A percentile compares a stretch with the other conserved stretches of the same genome.
phyloP scores from a whole-genome alignment of 2,329 filamentous ascomycete species.

The Kalaharituber pfeilii region DNA sequence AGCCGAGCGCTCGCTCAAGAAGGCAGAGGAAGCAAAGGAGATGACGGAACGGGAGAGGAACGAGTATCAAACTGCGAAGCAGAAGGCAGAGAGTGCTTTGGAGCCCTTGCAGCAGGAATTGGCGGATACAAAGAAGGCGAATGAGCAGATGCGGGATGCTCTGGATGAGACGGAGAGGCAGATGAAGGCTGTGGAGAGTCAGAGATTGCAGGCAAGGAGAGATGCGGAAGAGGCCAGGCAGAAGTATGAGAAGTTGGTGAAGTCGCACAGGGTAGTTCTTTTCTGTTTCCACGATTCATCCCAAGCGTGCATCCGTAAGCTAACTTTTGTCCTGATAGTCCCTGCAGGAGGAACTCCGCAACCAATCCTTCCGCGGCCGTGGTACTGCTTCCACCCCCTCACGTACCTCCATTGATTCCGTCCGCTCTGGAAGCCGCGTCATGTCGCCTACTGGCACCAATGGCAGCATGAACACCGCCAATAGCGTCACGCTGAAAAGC shows the following conservation, averaged over 20 bases:
- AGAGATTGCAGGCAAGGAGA: conserved; percentile 56
- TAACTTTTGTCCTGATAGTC: too few species aligned
- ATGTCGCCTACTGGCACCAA: conserved; percentile 3
- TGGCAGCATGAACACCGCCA: conserved; percentile 1
- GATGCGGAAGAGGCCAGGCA: conserved; percentile 61
- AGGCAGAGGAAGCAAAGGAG: conserved; percentile 55
- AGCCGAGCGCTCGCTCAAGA: conserved; percentile 57
- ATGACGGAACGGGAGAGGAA: conserved; percentile 56
- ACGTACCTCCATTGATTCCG: background rate
- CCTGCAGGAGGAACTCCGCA: conserved; percentile 19
- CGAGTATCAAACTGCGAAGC: conserved; percentile 54
- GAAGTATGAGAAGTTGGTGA: conserved; percentile 63
- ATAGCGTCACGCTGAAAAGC: conserved; percentile 1
- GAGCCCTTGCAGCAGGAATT: conserved; percentile 55
- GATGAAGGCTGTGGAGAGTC: conserved; percentile 64
- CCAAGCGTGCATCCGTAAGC: too few species aligned
- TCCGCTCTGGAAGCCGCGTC: conserved; percentile 9
- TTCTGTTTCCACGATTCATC: too few species aligned
- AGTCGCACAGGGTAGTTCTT: conserved; percentile 42
- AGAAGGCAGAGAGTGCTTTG: conserved; percentile 56
- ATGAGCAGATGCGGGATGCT: conserved; percentile 58
- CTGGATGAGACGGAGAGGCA: conserved; percentile 79
- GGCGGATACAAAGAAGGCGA: conserved; percentile 56
- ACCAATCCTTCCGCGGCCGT: conserved; percentile 20
- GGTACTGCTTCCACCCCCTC: conserved; percentile 5